Percentiles rank a stretch among this genome's conserved stretches.
These are phyloP conservation scores for Metarhizium humberi DNA, from an alignment of 2,329 filamentous ascomycete genomes.

Conservation along the genomic window DNA sequence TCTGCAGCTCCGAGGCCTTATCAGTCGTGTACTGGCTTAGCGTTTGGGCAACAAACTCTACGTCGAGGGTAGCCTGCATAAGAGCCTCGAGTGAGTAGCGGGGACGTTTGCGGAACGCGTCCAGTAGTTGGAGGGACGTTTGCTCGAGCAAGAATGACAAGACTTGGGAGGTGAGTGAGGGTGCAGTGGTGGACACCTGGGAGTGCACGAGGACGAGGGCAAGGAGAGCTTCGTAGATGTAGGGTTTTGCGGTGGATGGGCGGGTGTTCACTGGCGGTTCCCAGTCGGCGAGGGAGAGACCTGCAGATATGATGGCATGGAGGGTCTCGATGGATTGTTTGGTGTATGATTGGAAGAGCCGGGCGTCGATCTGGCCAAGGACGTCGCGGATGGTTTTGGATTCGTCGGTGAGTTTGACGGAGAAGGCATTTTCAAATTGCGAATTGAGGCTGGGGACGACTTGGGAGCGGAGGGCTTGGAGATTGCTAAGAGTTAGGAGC, in stretches of 20 bases:
- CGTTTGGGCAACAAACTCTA: slow-evolving; percentile 94
- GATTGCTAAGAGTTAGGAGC: slow-evolving; percentile 87
- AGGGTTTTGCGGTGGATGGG: slow-evolving; percentile 72
- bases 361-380: slow-evolving; percentile 78
- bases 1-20: slow-evolving; percentile 69
- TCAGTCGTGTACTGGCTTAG: slow-evolving; percentile 84
- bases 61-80: slow-evolving; percentile 95
- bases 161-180: slow-evolving; percentile 68
- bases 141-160: slow-evolving; percentile 82
- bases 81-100: slow-evolving; percentile 70
- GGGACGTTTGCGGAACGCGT: slow-evolving; percentile 60
- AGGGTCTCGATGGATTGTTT: slow-evolving; percentile 63
- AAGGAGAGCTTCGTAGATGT: slow-evolving; percentile 82
- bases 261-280: slow-evolving; percentile 44
- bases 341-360: slow-evolving; percentile 89
- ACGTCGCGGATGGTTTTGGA: slow-evolving; percentile 86
- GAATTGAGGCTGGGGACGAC: slow-evolving; percentile 82
- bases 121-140: slow-evolving; percentile 68
- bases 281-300: slow-evolving; percentile 66
- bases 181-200: slow-evolving; percentile 72
- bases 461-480: slow-evolving; percentile 71
- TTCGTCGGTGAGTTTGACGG: slow-evolving; percentile 89
- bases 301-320: slow-evolving; percentile 59
- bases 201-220: slow-evolving; percentile 84
- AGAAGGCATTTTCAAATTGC: slow-evolving; percentile 89